Conservation (phyloP, 331 rosid species). For the Quercus lobata region DNA sequence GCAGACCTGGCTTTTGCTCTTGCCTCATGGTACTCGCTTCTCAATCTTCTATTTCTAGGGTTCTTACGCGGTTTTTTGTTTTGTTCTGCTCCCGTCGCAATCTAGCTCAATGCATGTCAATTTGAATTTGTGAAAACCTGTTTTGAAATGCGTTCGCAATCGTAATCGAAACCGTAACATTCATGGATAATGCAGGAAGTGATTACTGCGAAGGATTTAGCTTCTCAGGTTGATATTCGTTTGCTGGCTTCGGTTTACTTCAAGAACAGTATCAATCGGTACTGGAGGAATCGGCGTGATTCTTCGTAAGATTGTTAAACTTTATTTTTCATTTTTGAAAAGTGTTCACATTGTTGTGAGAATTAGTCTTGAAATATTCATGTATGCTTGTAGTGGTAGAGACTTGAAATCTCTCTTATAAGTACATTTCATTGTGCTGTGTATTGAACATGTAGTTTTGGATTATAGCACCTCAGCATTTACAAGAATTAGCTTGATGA, state of each 20-base stretch:
- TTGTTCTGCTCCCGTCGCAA: neutral
- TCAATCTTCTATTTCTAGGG: constrained; percentile 28
- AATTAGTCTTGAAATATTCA: neutral
- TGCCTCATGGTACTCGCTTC: constrained; percentile 59
- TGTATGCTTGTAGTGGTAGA: neutral
- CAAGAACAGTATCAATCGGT: constrained; percentile 79
- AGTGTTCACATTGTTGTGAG: neutral
- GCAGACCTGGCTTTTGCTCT: constrained; percentile 88
- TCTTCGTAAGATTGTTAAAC: constrained; percentile 37
- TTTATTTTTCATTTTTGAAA: neutral
- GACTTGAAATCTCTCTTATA: neutral
- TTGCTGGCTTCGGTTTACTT: constrained; percentile 85
- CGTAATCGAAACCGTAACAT: neutral
- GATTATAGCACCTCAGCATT: no score
- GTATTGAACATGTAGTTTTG: neutral
- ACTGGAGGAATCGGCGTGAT: constrained; percentile 85
- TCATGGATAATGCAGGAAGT: constrained; percentile 54
- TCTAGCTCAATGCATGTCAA: neutral
- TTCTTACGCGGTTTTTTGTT: neutral
- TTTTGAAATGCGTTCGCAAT: constrained; percentile 3
- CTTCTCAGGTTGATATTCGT: constrained; percentile 67
- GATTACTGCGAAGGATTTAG: constrained; percentile 79
- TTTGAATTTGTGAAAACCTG: constrained; percentile 5
- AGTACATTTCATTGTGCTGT: neutral
- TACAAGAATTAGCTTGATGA: no score